Evolutionary conservation across 2,329 filamentous ascomycete species (phyloP), one percentile per base, ranked within the genome.

Genomic region (Magnaporthiopsis incrustans): DNA sequence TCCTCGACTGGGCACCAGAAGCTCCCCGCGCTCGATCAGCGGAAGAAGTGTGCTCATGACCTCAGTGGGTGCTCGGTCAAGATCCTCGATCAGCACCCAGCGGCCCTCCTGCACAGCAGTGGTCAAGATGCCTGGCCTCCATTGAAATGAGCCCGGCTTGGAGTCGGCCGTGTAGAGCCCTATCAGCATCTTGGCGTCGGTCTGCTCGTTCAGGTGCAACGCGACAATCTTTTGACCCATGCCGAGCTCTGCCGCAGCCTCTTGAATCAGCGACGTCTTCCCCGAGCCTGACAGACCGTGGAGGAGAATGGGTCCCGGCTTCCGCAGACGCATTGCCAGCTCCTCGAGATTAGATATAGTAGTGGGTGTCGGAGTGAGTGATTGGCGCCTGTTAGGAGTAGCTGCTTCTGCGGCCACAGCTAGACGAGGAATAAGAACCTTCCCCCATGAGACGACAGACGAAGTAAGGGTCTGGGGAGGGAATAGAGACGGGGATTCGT

Each of bases 51-150:
- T 92, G 73, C 94, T 96, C 74, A 99, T 87, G 60, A 99, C 91
- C 75, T 99, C 95, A 68, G 91, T 94, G 5, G 96, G 95, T 14
- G 95, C 95, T 67, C 94, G 88, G 73, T 99, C 93, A 57, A 99
- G 82, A 75, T 99, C 96, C 75, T 99, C 96, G 65, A 99, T 96
- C 68, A 99, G 81, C 8, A 99, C 90, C 96, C 95, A 99, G 71
- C 94, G 85, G 22, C 95, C 96, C 79, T 99, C 94, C 71, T 85
- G 89, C 3, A 98, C 92, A 50, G 96, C 96, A 35, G 92, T 96
- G 0, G 95, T 97, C 69, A 99, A 79, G 26, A 98, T 91, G 76
- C 95, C 95, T 3, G 95, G 86, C 66, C 91, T 87, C 95, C 95
- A 99, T 62, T 86, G 85, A 73, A 99, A 99, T 12, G 91, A 93